A percentile compares a stretch with the other conserved stretches of the same genome.
These are phyloP conservation scores for Nicotiana rustica DNA, from an alignment of 305 asterid genomes.

Conservation along the genomic window DNA sequence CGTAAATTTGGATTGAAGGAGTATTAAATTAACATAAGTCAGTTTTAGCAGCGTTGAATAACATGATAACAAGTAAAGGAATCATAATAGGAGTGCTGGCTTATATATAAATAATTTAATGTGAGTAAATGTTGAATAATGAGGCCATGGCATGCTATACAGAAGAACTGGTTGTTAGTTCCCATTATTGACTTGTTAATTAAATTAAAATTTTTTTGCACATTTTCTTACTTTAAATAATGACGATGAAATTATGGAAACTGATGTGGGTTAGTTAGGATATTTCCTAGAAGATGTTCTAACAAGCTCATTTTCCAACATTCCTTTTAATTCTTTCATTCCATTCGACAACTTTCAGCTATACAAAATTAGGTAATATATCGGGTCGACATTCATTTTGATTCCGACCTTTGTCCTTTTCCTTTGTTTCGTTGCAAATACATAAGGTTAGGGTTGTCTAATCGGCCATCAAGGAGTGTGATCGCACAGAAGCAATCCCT, in stretches of 20 bases:
- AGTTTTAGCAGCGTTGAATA: not conserved
- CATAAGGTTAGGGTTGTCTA: too few relatives aligned
- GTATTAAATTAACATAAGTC: not conserved
- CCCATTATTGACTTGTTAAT: conserved; percentile 1
- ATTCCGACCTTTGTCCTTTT: too few relatives aligned
- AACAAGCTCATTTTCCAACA: too few relatives aligned
- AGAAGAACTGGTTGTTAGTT: not conserved
- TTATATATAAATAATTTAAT: not conserved
- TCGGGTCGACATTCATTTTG: too few relatives aligned
- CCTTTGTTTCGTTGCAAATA: too few relatives aligned
- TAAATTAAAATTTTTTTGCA: not conserved
- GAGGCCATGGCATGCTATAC: not conserved
- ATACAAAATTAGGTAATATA: too few relatives aligned
- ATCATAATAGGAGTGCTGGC: not conserved
- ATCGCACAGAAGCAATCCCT: too few relatives aligned
- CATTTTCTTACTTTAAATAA: too few relatives aligned
- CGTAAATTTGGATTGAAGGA: too few relatives aligned
- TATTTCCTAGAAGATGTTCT: not conserved
- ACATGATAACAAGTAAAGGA: conserved; percentile 6
- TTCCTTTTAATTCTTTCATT: too few relatives aligned
- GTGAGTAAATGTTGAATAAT: not conserved
- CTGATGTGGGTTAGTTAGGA: not conserved
- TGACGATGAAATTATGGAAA: not conserved
- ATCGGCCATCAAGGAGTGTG: too few relatives aligned
- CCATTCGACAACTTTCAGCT: too few relatives aligned